Percentiles rank a stretch among this genome's conserved stretches.
phyloP scores from a whole-genome alignment of 768 basidiomycete species.

The Trametes cubensis region DNA sequence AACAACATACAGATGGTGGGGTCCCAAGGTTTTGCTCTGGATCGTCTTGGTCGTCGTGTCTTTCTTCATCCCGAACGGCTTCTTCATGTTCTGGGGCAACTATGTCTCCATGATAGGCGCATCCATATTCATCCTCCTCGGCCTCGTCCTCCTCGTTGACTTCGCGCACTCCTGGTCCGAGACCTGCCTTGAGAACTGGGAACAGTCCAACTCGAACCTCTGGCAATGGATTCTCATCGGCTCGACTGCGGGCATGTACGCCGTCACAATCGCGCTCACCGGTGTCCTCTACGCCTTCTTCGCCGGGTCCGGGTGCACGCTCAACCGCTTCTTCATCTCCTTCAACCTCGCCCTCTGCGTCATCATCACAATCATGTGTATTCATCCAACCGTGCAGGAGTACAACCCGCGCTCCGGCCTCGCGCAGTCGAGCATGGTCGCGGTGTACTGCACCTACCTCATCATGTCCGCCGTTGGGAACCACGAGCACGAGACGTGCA shows the following conservation, averaged over 20 bases:
- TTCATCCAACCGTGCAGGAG: slow-evolving; percentile 88
- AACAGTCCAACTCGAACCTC: slow-evolving; percentile 78
- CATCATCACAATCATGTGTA: slow-evolving; percentile 77
- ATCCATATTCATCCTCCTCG: slow-evolving; percentile 93
- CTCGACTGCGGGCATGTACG: slow-evolving; percentile 89
- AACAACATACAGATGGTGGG: slow-evolving; percentile 82
- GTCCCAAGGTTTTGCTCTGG: slow-evolving; percentile 93
- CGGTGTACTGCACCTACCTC: slow-evolving; percentile 95
- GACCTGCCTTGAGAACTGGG: slow-evolving; percentile 95
- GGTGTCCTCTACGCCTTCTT: slow-evolving; percentile 92
- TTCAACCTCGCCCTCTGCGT: slow-evolving; percentile 85
- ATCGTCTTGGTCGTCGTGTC: slow-evolving; percentile 75
- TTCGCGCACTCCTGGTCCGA: slow-evolving; percentile 99
- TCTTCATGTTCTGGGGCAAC: slow-evolving; percentile 99
- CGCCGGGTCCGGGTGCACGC: slow-evolving; percentile 78
- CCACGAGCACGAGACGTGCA: slow-evolving; percentile 84
- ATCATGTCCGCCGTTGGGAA: slow-evolving; percentile 93
- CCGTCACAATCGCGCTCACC: slow-evolving; percentile 81
- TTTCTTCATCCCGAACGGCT: slow-evolving; percentile 95
- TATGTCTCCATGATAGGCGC: slow-evolving; percentile 91
- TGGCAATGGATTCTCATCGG: slow-evolving; percentile 98
- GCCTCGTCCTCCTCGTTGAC: slow-evolving; percentile 95
- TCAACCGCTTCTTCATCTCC: slow-evolving; percentile 97
- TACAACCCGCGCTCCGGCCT: slow-evolving; percentile 93
- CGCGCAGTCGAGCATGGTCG: slow-evolving; percentile 96